phyloP scores from a whole-genome alignment of 345 rosid genomes.

The Anastatica hierochuntica region DNA sequence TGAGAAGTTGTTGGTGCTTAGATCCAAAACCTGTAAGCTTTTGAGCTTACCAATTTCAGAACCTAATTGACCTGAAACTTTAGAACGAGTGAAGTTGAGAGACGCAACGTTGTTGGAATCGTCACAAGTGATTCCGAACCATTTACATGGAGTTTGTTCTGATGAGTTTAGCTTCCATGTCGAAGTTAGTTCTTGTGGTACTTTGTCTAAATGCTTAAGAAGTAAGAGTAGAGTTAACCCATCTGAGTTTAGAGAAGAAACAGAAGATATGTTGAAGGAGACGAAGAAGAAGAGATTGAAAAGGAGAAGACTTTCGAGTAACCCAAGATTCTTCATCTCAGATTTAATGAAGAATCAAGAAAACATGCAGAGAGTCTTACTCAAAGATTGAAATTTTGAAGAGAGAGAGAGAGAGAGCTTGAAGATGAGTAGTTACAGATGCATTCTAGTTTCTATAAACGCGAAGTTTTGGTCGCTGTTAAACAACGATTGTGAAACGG shows the following conservation, averaged over 20 bases:
- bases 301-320: constrained; percentile 1
- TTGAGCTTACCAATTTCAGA: constrained; percentile 41
- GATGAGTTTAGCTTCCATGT: constrained; percentile 43
- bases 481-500: neutral
- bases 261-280: too few species aligned
- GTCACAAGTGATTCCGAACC: constrained; percentile 55
- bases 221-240: constrained; percentile 49
- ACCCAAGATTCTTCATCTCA: constrained; percentile 12
- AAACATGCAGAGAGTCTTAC: too few species aligned
- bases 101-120: constrained; percentile 19
- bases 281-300: constrained; percentile 10
- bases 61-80: constrained; percentile 50
- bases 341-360: too few species aligned
- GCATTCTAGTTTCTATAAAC: too few species aligned
- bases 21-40: constrained; percentile 35
- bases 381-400: constrained; percentile 2
- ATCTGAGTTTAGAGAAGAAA: constrained; percentile 36
- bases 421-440: too few species aligned
- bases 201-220: constrained; percentile 30
- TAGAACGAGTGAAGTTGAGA: constrained; percentile 37
- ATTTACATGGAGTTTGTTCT: constrained; percentile 42
- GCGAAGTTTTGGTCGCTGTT: too few species aligned
- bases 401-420: neutral
- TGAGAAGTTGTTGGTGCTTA: constrained; percentile 42
- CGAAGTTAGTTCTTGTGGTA: constrained; percentile 34